Percentiles rank a stretch among this genome's conserved stretches.
Evolutionary conservation across 169 alveolate species (phyloP).

Genomic region (Sarcocystis neurona): DNA sequence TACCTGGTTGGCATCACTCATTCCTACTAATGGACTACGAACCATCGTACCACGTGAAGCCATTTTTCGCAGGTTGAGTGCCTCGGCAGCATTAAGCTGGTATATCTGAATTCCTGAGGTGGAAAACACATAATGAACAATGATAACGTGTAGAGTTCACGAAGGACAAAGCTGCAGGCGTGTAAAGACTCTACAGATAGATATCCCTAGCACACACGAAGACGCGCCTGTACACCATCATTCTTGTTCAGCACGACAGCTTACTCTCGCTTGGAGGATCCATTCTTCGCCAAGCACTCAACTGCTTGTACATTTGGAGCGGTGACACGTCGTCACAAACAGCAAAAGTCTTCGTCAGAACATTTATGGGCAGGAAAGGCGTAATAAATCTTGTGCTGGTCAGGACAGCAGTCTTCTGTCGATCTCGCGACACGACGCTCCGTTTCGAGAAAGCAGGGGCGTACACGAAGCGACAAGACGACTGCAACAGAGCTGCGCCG

Average conservation of each 20-base stretch:
- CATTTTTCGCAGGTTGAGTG: not conserved
- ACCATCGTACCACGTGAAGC: not conserved
- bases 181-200: too few relatives aligned
- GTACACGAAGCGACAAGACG: slow-evolving; percentile 14
- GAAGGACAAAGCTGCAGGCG: too few relatives aligned
- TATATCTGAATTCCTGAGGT: too few relatives aligned
- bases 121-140: too few relatives aligned
- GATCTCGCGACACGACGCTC: not conserved
- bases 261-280: too few relatives aligned
- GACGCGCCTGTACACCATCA: too few relatives aligned
- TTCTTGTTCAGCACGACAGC: too few relatives aligned
- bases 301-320: not conserved
- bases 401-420: not conserved
- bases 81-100: too few relatives aligned
- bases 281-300: too few relatives aligned
- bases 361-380: not conserved
- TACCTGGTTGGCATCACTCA: not conserved
- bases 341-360: not conserved
- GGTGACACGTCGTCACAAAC: not conserved
- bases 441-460: too few relatives aligned
- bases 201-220: too few relatives aligned
- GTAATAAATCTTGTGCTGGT: not conserved
- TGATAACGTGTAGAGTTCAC: too few relatives aligned
- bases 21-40: not conserved
- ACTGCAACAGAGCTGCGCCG: not conserved